Conservation (phyloP, 2,329 filamentous ascomycete species). For the Paraphoma sp. region DNA sequence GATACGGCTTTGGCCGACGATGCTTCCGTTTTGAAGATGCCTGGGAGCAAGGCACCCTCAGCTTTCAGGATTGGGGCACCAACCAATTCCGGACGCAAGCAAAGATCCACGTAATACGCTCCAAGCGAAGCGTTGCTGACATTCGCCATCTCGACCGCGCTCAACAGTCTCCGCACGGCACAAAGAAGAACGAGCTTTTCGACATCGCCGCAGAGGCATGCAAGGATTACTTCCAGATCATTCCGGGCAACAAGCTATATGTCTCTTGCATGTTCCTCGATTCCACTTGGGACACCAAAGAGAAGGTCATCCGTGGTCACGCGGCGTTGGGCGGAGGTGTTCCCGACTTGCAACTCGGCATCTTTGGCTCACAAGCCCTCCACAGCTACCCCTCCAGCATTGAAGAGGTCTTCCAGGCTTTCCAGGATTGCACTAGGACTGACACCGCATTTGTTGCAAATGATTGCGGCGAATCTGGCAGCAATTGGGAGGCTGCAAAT, state of each 20-base stretch:
- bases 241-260: slow-evolving; percentile 82
- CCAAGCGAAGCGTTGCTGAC: slow-evolving; percentile 83
- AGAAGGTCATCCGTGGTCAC: slow-evolving; percentile 77
- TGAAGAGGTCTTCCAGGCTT: slow-evolving; percentile 88
- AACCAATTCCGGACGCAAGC: slow-evolving; percentile 87
- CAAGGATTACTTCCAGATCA: slow-evolving; percentile 75
- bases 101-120: slow-evolving; percentile 83
- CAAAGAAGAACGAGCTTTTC: slow-evolving; percentile 76
- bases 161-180: slow-evolving; percentile 75
- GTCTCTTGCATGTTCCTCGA: slow-evolving; percentile 88
- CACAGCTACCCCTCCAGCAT: slow-evolving; percentile 89
- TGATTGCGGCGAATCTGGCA: slow-evolving; percentile 84
- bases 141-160: slow-evolving; percentile 78
- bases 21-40: slow-evolving; percentile 93
- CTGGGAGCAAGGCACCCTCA: slow-evolving; percentile 85
- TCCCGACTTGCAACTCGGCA: slow-evolving; percentile 79
- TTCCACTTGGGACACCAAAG: slow-evolving; percentile 79
- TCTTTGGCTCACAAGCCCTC: slow-evolving; percentile 91
- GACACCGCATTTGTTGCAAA: slow-evolving; percentile 83
- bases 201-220: slow-evolving; percentile 79
- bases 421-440: slow-evolving; percentile 88
- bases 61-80: slow-evolving; percentile 72
- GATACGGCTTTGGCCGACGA: slow-evolving; percentile 83
- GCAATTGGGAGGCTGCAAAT: slow-evolving; percentile 94
- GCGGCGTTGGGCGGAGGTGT: slow-evolving; percentile 80